Evolutionary conservation across 352 stramenopile species (phyloP), one percentile per base, ranked within the genome.

Genomic region (Plasmopara viticola): DNA sequence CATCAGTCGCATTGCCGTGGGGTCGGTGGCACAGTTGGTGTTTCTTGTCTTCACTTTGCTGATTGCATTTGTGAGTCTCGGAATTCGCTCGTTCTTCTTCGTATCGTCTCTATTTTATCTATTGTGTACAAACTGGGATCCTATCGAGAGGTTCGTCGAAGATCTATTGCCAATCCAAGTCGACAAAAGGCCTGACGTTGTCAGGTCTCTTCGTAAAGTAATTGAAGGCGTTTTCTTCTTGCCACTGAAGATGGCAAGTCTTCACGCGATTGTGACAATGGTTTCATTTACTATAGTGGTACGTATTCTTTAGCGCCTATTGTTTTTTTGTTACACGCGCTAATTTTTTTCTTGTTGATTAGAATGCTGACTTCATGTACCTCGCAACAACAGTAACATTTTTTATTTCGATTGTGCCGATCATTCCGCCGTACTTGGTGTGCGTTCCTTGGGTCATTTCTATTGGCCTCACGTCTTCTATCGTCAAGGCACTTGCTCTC

Each of bases 201-300:
- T 86, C 3, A 56, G 68, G 2, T 91, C 83, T 14, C 53, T 94
- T 13, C 66, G 83, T 1, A 88, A 87, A 52, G 80, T 90, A 8
- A 85, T 94, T 13, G 84, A 92, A 47, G 84, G 84, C 29, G 84
- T 94, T 15, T 92, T 94, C 52, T 94, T 92, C 47, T 53, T 94
- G 35, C 84, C 84, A 35, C 72, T 94, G 13, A 94, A 94, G 64
- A 94, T 94, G 71, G 84, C 84, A 17, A 92, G 81, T 59, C 75
- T 94, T 14, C 84, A 94, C 37, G 84, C 84, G 2, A 84, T 94
- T 33, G 78, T 94, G n/a, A 92, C 84, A 0, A 73, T 94, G 47
- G 71, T 90, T n/a, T 91, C 84, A 5, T 90, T 94, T 51, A 81
- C 70, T 18, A 81, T 92, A 31, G 76, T 94, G 64, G 83, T 90